These are phyloP conservation scores for Carex kokanica DNA, from an alignment of 176 grass and related monocot genomes.

Conservation along the genomic window DNA sequence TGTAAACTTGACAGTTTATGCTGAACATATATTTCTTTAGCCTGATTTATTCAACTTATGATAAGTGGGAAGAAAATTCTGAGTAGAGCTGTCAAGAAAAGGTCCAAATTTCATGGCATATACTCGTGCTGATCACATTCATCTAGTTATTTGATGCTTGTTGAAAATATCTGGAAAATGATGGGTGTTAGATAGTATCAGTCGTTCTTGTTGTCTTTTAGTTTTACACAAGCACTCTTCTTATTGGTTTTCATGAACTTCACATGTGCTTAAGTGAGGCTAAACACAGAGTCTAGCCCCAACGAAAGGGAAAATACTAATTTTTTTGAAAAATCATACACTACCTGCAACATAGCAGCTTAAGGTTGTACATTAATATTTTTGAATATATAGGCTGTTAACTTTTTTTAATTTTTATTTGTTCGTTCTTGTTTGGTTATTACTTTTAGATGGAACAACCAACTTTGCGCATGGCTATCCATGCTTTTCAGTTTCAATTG, in stretches of 20 bases:
- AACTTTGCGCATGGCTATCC: slow-evolving; percentile 99
- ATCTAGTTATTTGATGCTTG: neutral
- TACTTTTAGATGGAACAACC: slow-evolving; percentile 82
- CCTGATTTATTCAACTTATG: neutral
- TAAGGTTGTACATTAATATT: neutral
- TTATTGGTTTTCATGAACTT: neutral
- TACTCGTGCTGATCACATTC: neutral
- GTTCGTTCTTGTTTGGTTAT: slow-evolving; percentile 14
- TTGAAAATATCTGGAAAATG: neutral
- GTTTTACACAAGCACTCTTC: neutral
- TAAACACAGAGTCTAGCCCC: neutral
- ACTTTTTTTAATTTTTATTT: neutral
- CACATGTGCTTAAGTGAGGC: neutral
- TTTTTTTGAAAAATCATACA: neutral
- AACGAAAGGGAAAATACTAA: neutral
- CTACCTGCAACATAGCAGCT: neutral
- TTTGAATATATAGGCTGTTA: neutral
- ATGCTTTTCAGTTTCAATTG: slow-evolving; percentile 91
- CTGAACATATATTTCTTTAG: neutral
- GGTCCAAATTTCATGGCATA: neutral
- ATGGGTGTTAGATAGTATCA: neutral
- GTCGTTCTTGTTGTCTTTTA: neutral
- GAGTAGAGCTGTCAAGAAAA: neutral
- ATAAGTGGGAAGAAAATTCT: neutral
- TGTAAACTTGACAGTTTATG: neutral